These are phyloP conservation scores for Climacium dendroides DNA, from an alignment of 225 moss, liverwort and hornwort genomes.

Conservation along the genomic window DNA sequence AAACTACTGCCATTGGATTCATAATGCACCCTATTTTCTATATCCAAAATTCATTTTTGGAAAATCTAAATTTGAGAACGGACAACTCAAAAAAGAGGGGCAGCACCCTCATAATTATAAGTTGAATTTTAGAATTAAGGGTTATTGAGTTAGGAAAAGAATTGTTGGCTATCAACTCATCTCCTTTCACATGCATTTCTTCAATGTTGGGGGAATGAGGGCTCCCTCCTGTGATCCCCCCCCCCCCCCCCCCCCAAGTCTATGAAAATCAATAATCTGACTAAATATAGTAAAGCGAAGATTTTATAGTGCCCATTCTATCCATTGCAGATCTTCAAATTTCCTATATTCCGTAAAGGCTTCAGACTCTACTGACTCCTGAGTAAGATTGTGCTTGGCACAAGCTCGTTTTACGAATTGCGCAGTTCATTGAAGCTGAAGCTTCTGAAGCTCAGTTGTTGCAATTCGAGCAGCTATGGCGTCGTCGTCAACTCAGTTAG, in stretches of 20 bases:
- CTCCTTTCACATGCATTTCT: not conserved
- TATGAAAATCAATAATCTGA: not conserved
- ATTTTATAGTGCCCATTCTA: not conserved
- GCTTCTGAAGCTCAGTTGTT: not conserved
- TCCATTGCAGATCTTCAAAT: not conserved
- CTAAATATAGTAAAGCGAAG: not conserved
- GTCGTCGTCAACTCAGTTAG: not conserved
- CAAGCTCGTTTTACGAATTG: not conserved
- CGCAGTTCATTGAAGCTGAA: not conserved
- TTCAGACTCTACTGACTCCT: not conserved
- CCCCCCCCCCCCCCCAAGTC: no score
- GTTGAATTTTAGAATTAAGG: no score
- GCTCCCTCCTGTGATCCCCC: no score
- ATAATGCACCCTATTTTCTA: no score
- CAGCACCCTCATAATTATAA: no score
- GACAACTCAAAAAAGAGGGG: no score
- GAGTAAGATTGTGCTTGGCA: not conserved
- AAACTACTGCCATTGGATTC: no score
- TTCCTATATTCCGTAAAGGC: not conserved
- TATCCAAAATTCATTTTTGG: no score
- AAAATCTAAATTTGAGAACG: no score
- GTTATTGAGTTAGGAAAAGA: not conserved
- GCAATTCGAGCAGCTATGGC: constrained; percentile 6
- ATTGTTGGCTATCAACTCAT: not conserved
- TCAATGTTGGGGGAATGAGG: not conserved